Evolutionary conservation across 305 asterid species (phyloP), one percentile per base, ranked within the genome.

Genomic region (Ajuga reptans): DNA sequence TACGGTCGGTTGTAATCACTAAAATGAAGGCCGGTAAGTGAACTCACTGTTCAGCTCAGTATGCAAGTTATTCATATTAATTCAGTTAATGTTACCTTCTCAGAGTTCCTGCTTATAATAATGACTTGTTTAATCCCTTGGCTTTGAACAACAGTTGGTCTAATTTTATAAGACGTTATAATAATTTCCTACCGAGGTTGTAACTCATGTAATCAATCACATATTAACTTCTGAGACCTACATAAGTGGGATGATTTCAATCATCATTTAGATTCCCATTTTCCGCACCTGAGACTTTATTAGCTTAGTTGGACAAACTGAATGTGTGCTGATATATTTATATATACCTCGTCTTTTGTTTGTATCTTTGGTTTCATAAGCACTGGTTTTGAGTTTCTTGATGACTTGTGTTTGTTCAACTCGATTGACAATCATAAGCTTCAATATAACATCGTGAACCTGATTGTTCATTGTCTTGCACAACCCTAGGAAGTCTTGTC

Each of bases 1-100:
- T 89, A 90, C 68, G 97, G 96, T 29, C 89, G 98, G 45, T 34
- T 80, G 39, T 83, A 82, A 24, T 31, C 46, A 4, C n/a, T n/a
- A 15, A 47, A 11, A 37, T 33, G 15, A 56, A 56, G 14, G 49
- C 21, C 6, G 72, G 71, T 67, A 55, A 60, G 74, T 49, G 69
- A 68, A 29, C 53, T 65, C 51, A 33, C 52, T 18, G 33, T 53
- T 52, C 60, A 42, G 57, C 66, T 16, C 53, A 41, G 31, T 14
- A 49, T 17, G 31, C 47, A 9, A 9, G 55, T 42, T 15, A 29
- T 46, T 47, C 36, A 57, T 9, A 55, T 27, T 0, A 33, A 51
- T 59, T 37, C 49, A 12, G 12, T 36, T 15, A 49, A 9, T 15
- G 4, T 42, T 51, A 34, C 59, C 71, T 5, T 58, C 36, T 49